phyloP scores from a whole-genome alignment of 2,329 filamentous ascomycete genomes.

The Sclerotinia subarctica region DNA sequence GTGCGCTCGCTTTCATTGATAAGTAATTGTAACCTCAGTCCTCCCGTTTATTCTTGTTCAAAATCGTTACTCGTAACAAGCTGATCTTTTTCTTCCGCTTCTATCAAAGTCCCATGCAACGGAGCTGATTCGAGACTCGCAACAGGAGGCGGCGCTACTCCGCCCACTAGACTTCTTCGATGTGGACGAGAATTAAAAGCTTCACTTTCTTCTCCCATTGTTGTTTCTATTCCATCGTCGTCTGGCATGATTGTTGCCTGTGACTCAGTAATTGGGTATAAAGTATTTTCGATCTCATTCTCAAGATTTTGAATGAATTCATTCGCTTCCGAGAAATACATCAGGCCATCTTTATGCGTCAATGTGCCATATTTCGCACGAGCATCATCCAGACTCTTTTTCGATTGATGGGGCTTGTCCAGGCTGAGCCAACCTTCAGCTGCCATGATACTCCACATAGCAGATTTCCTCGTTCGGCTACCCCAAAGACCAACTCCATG shows the following conservation, averaged over 20 bases:
- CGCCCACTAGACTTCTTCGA: conserved; percentile 53
- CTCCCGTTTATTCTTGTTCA: conserved; percentile 9
- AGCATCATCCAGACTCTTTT: conserved; percentile 72
- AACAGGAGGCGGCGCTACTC: conserved; percentile 39
- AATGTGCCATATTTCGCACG: conserved; percentile 52
- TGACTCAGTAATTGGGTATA: conserved; percentile 34
- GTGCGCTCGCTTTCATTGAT: background rate
- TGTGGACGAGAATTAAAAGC: conserved; percentile 51
- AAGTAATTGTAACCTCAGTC: background rate
- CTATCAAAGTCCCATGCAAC: conserved; percentile 34
- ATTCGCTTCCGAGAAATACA: conserved; percentile 50
- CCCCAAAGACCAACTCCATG: conserved; percentile 66
- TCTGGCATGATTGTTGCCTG: conserved; percentile 19
- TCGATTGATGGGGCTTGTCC: conserved; percentile 73
- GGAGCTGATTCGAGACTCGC: conserved; percentile 50
- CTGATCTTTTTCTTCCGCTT: conserved; percentile 14
- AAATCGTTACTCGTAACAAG: conserved; percentile 8
- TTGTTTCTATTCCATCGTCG: conserved; percentile 20
- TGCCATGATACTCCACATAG: conserved; percentile 81
- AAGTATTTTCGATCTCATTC: conserved; percentile 36
- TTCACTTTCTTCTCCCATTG: conserved; percentile 47
- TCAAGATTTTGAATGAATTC: conserved; percentile 53
- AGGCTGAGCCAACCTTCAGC: conserved; percentile 80
- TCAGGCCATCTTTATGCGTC: conserved; percentile 50
- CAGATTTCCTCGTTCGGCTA: conserved; percentile 75